Percentiles rank a stretch among this genome's conserved stretches.
phyloP scores from a whole-genome alignment of 352 stramenopile genomes.

The Phytophthora pinifolia region DNA sequence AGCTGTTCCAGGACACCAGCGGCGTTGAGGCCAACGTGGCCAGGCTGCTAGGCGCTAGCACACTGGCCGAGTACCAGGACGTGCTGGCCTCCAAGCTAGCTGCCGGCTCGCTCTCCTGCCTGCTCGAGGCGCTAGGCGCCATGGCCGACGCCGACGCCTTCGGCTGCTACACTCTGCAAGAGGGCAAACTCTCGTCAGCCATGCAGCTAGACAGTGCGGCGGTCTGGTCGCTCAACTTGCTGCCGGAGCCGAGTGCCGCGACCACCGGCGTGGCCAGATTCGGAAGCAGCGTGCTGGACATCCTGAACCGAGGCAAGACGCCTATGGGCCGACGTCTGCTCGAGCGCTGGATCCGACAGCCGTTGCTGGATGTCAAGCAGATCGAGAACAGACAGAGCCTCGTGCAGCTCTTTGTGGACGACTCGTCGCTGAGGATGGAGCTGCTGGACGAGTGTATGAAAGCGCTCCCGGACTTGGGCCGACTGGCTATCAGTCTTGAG shows the following conservation, averaged over 20 bases:
- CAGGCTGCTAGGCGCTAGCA: slow-evolving; percentile 53
- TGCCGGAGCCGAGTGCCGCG: slow-evolving; percentile 73
- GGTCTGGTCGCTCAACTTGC: slow-evolving; percentile 91
- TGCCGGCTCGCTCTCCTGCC: slow-evolving; percentile 62
- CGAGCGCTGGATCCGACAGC: slow-evolving; percentile 97
- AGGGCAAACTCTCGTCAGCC: slow-evolving; percentile 75
- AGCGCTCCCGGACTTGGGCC: slow-evolving; percentile 73
- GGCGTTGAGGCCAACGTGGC: slow-evolving; percentile 66
- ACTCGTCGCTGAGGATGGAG: slow-evolving; percentile 84
- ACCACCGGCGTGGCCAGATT: slow-evolving; percentile 39
- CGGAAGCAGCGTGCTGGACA: slow-evolving; percentile 89
- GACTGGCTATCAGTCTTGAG: slow-evolving; percentile 65
- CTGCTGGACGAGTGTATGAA: slow-evolving; percentile 90
- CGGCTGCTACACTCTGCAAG: slow-evolving; percentile 65
- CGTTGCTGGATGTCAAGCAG: slow-evolving; percentile 85
- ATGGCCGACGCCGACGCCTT: slow-evolving; percentile 72
- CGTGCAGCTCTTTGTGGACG: slow-evolving; percentile 92
- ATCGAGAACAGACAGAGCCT: slow-evolving; percentile 92
- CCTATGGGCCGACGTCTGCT: slow-evolving; percentile 92
- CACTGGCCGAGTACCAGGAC: slow-evolving; percentile 62
- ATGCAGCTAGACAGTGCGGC: slow-evolving; percentile 94
- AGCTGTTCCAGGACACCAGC: slow-evolving; percentile 54
- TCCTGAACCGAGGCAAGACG: slow-evolving; percentile 95
- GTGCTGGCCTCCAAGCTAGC: slow-evolving; percentile 70
- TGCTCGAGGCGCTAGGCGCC: slow-evolving; percentile 68